Conservation (phyloP, 768 basidiomycete species). For the Goffeauzyma gilvescens region DNA sequence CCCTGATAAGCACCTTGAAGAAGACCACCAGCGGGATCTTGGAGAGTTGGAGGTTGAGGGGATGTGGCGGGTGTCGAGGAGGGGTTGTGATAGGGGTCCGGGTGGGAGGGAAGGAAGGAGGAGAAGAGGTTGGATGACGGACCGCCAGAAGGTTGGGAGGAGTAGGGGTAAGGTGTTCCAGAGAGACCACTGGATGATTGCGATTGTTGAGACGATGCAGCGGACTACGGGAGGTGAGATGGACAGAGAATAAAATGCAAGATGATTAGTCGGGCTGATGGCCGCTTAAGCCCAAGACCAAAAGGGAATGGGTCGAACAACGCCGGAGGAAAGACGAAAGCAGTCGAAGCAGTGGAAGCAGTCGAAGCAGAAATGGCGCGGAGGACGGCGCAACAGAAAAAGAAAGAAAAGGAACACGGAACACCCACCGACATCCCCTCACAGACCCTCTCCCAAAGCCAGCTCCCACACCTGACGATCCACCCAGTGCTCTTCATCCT, state of each 20-base stretch:
- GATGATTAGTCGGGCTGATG: no score
- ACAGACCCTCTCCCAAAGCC: conserved; percentile 27
- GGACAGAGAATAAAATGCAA: no score
- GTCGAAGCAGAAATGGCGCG: no score
- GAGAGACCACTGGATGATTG: not conserved
- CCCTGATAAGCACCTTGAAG: conserved; percentile 21
- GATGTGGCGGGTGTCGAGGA: conserved; percentile 1
- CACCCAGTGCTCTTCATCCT: conserved; percentile 18
- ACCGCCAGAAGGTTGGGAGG: not conserved
- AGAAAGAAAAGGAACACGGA: not conserved
- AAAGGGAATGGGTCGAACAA: no score
- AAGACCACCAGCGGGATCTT: conserved; percentile 29
- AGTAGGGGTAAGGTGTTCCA: not conserved
- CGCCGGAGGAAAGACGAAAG: no score
- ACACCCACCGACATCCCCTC: conserved; percentile 26
- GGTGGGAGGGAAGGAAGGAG: no score
- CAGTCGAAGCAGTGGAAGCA: no score
- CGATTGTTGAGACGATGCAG: not conserved
- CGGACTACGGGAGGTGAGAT: not conserved
- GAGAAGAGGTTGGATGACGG: conserved; percentile 6
- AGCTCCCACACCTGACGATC: conserved; percentile 18
- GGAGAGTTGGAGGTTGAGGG: conserved; percentile 25
- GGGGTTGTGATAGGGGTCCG: no score
- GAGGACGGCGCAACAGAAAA: no score
- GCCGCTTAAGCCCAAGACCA: no score